Percentiles rank a stretch among this genome's conserved stretches.
phyloP scores from a whole-genome alignment of 2,329 filamentous ascomycete genomes.

The Sordariomycetes sp. region DNA sequence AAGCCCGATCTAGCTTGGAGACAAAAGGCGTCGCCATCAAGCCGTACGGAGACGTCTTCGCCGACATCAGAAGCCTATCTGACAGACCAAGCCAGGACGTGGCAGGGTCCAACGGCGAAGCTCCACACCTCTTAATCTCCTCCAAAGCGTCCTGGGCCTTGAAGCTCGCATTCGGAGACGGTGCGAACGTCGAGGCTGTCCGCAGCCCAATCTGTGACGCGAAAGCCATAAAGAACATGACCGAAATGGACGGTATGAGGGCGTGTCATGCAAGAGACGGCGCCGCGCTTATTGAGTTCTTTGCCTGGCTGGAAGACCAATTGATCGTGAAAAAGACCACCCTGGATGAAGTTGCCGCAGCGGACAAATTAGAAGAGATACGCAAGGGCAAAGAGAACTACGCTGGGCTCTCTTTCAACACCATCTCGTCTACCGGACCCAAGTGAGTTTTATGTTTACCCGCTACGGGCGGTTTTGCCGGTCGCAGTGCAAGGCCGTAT shows the following conservation, averaged over 20 bases:
- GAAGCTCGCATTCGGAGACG: conserved; percentile 72
- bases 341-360: conserved; percentile 82
- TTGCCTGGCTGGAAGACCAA: conserved; percentile 92
- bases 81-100: conserved; percentile 15
- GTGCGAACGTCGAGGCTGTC: conserved; percentile 71
- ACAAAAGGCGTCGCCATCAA: conserved; percentile 59
- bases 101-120: conserved; percentile 13
- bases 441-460: conserved; percentile 30
- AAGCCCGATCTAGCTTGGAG: conserved; percentile 57
- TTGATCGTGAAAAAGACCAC: conserved; percentile 57
- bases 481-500: conserved; percentile 1
- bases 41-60: conserved; percentile 72
- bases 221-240: conserved; percentile 89
- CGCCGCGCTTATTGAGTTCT: conserved; percentile 80
- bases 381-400: conserved; percentile 59
- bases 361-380: conserved; percentile 75
- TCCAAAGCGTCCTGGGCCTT: conserved; percentile 90
- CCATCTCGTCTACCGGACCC: conserved; percentile 86
- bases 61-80: conserved; percentile 57
- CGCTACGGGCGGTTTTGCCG: background rate
- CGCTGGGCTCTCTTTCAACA: conserved; percentile 84
- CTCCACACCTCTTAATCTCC: conserved; percentile 68
- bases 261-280: conserved; percentile 89
- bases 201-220: conserved; percentile 80
- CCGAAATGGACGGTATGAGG: conserved; percentile 84